phyloP scores from a whole-genome alignment of 768 basidiomycete genomes.

The Amanita phalloides region DNA sequence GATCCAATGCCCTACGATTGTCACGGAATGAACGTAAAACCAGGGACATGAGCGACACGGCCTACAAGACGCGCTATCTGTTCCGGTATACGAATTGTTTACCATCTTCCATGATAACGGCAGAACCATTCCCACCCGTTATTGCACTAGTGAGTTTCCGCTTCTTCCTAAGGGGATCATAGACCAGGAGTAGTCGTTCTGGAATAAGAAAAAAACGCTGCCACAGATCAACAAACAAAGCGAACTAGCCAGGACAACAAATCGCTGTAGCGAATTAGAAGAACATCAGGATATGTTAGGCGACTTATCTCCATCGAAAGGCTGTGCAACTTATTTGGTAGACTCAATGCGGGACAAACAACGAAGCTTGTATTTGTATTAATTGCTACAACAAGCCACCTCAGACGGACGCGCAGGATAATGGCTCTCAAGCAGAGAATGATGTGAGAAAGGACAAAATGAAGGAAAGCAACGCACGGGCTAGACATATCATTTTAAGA shows the following conservation, averaged over 20 bases:
- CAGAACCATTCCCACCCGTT: slow-evolving; percentile 50
- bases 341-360: neutral
- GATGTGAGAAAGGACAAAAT: slow-evolving; percentile 7
- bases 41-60: slow-evolving; percentile 29
- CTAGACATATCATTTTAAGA: slow-evolving; percentile 11
- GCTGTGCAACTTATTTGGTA: neutral
- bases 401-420: neutral
- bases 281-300: too few relatives aligned
- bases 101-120: slow-evolving; percentile 49
- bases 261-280: too few relatives aligned
- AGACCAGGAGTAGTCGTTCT: too few relatives aligned
- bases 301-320: neutral
- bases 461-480: slow-evolving; percentile 21
- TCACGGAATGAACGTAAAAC: neutral
- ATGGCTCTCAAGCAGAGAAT: slow-evolving; percentile 2
- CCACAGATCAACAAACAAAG: too few relatives aligned
- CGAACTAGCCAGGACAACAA: too few relatives aligned
- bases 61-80: slow-evolving; percentile 40
- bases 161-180: slow-evolving; percentile 12
- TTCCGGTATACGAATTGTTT: slow-evolving; percentile 61
- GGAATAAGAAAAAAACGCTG: too few relatives aligned
- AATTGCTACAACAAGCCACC: neutral
- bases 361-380: neutral
- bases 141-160: neutral
- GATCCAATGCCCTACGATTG: slow-evolving; percentile 40